phyloP scores from a whole-genome alignment of 768 basidiomycete genomes.

The Boletus pseudopeckii region DNA sequence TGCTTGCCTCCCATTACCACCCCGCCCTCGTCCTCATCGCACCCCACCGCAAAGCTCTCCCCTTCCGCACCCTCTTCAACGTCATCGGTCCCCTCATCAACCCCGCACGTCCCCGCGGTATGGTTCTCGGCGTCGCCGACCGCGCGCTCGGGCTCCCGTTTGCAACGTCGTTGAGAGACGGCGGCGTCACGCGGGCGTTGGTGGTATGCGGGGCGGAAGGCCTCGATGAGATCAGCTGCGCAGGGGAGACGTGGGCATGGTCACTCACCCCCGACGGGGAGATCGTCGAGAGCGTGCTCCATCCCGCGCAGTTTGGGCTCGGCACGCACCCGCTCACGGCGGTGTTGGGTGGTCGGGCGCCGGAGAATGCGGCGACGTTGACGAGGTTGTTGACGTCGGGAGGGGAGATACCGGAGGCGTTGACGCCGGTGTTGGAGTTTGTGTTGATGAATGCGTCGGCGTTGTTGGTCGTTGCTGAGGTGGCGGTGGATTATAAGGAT shows the following conservation, averaged over 20 bases:
- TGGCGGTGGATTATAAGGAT: conserved; percentile 64
- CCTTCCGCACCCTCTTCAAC: conserved; percentile 97
- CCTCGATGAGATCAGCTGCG: conserved; percentile 94
- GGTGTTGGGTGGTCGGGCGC: conserved; percentile 72
- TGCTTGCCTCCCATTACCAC: conserved; percentile 93
- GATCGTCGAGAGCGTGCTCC: conserved; percentile 60
- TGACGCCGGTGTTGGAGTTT: conserved; percentile 75
- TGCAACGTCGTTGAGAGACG: conserved; percentile 65
- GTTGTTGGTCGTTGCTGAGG: conserved; percentile 78
- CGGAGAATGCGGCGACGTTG: conserved; percentile 79
- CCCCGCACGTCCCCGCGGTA: conserved; percentile 79
- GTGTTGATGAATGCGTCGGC: conserved; percentile 91
- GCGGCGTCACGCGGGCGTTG: conserved; percentile 77
- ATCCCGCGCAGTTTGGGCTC: conserved; percentile 77
- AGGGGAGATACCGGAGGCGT: conserved; percentile 46
- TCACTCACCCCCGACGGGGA: conserved; percentile 60
- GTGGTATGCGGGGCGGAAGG: conserved; percentile 93
- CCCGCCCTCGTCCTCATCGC: conserved; percentile 78
- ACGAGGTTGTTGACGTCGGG: conserved; percentile 58
- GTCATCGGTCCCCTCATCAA: conserved; percentile 92
- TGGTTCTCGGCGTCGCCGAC: conserved; percentile 90
- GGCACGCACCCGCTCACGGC: conserved; percentile 59
- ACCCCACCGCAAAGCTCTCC: conserved; percentile 80
- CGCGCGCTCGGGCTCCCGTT: conserved; percentile 78
- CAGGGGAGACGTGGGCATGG: conserved; percentile 85